A percentile compares a stretch with the other conserved stretches of the same genome.
These are phyloP conservation scores for Sesbania bispinosa DNA, from an alignment of 306 rosid species.

Conservation along the genomic window DNA sequence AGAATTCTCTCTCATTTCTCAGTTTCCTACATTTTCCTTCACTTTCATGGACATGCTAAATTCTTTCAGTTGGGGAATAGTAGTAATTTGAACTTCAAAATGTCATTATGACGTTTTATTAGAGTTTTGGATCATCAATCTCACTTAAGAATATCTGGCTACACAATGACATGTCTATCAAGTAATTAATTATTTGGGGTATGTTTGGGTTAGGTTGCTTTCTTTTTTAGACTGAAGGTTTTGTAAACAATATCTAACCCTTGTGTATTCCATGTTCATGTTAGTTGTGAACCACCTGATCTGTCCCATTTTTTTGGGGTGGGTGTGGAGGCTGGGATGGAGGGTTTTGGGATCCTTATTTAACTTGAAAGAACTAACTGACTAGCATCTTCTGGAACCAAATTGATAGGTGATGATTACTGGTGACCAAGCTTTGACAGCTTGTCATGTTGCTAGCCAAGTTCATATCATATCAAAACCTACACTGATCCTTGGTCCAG, in stretches of 20 bases:
- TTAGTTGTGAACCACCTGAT: background rate
- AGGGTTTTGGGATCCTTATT: slow-evolving; percentile 2
- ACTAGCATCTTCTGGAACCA: slow-evolving; percentile 12
- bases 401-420: slow-evolving; percentile 89
- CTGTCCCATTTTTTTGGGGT: background rate
- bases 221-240: background rate
- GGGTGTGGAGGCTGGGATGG: background rate
- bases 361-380: slow-evolving; percentile 13
- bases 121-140: too few relatives aligned
- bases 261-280: background rate
- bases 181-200: background rate
- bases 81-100: background rate
- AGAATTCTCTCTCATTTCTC: background rate
- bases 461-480: slow-evolving; percentile 91
- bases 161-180: background rate
- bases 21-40: too few relatives aligned
- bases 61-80: background rate
- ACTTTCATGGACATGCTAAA: background rate
- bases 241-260: background rate
- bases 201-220: background rate
- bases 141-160: background rate
- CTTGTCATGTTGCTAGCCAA: slow-evolving; percentile 99
- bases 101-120: background rate
- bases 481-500: slow-evolving; percentile 68
- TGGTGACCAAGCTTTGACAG: slow-evolving; percentile 98